Conservation (phyloP, 306 rosid genomes). For the Gillenia trifoliata region DNA sequence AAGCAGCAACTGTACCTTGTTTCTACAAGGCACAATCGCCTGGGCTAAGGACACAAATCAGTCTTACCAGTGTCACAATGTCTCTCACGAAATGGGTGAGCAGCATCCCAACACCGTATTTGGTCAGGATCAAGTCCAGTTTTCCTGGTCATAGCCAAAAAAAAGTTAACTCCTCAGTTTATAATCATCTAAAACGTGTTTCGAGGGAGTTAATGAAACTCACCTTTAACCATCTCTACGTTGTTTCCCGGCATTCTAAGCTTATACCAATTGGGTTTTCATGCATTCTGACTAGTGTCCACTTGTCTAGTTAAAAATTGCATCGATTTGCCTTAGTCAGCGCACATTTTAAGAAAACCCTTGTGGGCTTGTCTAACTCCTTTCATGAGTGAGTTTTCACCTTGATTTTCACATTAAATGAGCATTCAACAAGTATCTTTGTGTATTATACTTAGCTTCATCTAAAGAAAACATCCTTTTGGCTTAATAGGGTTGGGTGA, state of each 20-base stretch:
- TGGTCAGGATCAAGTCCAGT: slow-evolving; percentile 52
- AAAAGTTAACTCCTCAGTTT: not conserved
- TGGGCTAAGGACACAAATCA: not conserved
- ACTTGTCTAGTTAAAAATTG: too few relatives aligned
- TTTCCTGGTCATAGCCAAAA: slow-evolving; percentile 47
- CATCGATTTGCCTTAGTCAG: too few relatives aligned
- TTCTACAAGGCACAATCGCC: not conserved
- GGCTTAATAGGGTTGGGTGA: too few relatives aligned
- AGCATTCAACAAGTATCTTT: too few relatives aligned
- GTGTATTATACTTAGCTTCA: too few relatives aligned
- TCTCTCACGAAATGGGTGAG: slow-evolving; percentile 36
- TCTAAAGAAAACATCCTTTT: too few relatives aligned
- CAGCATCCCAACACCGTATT: slow-evolving; percentile 45
- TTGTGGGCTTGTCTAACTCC: too few relatives aligned
- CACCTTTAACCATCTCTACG: slow-evolving; percentile 68
- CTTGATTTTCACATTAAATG: too few relatives aligned
- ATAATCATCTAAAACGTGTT: not conserved
- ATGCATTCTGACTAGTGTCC: too few relatives aligned
- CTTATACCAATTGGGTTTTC: slow-evolving; percentile 40
- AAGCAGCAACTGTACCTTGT: not conserved
- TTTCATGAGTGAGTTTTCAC: too few relatives aligned
- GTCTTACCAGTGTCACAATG: slow-evolving; percentile 43
- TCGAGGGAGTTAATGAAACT: not conserved
- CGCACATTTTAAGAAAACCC: too few relatives aligned
- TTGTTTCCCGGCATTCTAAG: slow-evolving; percentile 38